phyloP scores from a whole-genome alignment of 495 filamentous ascomycete species.

The Cercophora scortea region DNA sequence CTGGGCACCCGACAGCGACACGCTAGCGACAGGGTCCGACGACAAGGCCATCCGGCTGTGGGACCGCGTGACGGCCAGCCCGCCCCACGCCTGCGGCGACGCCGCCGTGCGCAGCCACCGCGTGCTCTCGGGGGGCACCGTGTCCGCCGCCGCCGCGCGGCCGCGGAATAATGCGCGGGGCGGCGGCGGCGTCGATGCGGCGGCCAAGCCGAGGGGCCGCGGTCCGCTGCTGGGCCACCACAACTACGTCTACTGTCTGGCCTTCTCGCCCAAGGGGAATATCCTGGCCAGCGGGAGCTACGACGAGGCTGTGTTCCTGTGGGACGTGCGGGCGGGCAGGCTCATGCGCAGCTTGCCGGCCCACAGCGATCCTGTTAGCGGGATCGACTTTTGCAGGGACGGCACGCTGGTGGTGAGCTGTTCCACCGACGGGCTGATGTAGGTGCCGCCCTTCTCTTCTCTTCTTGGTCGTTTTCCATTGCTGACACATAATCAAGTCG shows the following conservation, averaged over 20 bases:
- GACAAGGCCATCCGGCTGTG: constrained; percentile 94
- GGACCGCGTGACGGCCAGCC: constrained; percentile 68
- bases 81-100: constrained; percentile 41
- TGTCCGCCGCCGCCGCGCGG: background rate
- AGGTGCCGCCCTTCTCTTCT: constrained; percentile 14
- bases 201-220: constrained; percentile 18
- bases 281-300: constrained; percentile 92
- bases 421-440: constrained; percentile 82
- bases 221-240: constrained; percentile 76
- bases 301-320: constrained; percentile 93
- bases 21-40: constrained; percentile 84
- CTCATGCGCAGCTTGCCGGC: constrained; percentile 87
- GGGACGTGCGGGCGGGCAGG: constrained; percentile 81
- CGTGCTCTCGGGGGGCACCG: background rate
- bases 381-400: constrained; percentile 87
- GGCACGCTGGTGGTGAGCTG: constrained; percentile 88
- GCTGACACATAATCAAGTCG: constrained; percentile 37
- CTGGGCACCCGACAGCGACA: constrained; percentile 82
- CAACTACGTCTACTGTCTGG: constrained; percentile 88
- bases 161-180: background rate
- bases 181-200: constrained; percentile 6
- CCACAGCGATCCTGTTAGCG: constrained; percentile 88
- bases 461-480: background rate
- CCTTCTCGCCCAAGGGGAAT: constrained; percentile 93
- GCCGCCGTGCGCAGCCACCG: background rate